Base-by-base conservation (phyloP, 179 eudicot species). In the Heliamphora pulchella region DNA sequence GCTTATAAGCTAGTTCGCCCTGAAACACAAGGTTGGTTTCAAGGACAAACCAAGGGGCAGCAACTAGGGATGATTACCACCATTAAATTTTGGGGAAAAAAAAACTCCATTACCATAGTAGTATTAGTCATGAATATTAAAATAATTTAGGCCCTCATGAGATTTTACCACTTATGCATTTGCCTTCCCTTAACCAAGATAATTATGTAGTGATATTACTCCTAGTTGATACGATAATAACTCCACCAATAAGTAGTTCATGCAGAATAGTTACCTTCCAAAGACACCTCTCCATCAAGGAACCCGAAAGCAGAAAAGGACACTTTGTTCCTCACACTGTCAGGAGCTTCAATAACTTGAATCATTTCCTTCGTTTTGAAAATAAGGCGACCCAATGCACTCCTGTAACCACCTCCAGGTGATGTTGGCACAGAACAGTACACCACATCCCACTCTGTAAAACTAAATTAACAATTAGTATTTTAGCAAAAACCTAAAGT, bases 351-450 rank as follows among this genome's bases (percentile, higher is more conserved):
- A 79, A 96, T 84, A 69, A 71, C 92, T 80, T 96, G 99, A 85
- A 93, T 87, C 99, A 96, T 93, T 83, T 94, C 99, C 55, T 90
- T 90, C 67, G 99, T 89, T 77, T 90, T 92, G 85, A 96, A 94
- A 61, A 94, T 58, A 13, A 94, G 87, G 70, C 99, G 97, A 43
- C 99, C 99, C 46, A 96, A 4, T 63, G 94, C 91, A 90, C 93
- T 94, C 72, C 99, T 86, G 83, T 85, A 96, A 73, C 97, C 97
- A 59, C 99, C 99, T 69, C 99, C 99, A 22, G 99, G 99, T 64
- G 98, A 96, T 78, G 99, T 96, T 73, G 99, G 99, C 77, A 84
- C 88, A 31, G 99, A 96, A 78, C 99, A 92, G 83, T 96, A 96
- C 57, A 93, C 87, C 64, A 96, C 99, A 76, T 96, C 99, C 99